Evolutionary conservation across 305 asterid genomes (phyloP), one percentile per base, ranked within the genome.

Genomic region (Fraxinus angustifolia): DNA sequence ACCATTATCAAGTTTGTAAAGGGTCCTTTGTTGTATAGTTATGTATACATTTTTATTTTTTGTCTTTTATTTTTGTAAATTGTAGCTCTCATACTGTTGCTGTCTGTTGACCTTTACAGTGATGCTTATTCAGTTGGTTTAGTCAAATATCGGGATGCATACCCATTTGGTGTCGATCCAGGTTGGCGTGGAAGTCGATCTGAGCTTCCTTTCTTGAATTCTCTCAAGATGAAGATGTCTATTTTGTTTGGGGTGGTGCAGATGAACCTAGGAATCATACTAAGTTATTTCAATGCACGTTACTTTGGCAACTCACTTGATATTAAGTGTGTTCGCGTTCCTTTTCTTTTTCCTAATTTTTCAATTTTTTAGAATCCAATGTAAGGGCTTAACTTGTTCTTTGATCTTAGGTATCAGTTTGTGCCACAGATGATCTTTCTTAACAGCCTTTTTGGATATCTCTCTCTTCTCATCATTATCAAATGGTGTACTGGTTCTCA

Each of bases 181-280:
- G 90, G 96, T 86, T 96, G 99, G 99, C 92, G 98, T 74, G 99
- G 99, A 78, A 94, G 98, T 87, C 98, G 98, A 81, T 88, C 98
- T 70, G 99, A 96, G 92, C 91, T 96, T 80, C 97, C 99, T 86
- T 96, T 96, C 89, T 90, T 94, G 89, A 96, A 96, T 86, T 96
- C 99, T 78, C 92, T 96, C 74, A 96, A 96, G 90, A 94, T 96
- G 99, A 96, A 96, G 87, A 87, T 96, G 93, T 96, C 99, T 7
- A 93, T 96, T 80, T 87, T 96, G 93, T 87, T 96, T 76, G 99
- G 99, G 35, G 81, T 96, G 40, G 92, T 88, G 76, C 99, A 96
- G 89, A 96, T 96, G 99, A 92, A 95, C 87, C 91, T 95, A 26
- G 99, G 99, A 87, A 90, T 95, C 83, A 42, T 92, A 60, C 71